Evolutionary conservation across 768 basidiomycete genomes (phyloP).

Genomic region (Lactifluus pinguis): DNA sequence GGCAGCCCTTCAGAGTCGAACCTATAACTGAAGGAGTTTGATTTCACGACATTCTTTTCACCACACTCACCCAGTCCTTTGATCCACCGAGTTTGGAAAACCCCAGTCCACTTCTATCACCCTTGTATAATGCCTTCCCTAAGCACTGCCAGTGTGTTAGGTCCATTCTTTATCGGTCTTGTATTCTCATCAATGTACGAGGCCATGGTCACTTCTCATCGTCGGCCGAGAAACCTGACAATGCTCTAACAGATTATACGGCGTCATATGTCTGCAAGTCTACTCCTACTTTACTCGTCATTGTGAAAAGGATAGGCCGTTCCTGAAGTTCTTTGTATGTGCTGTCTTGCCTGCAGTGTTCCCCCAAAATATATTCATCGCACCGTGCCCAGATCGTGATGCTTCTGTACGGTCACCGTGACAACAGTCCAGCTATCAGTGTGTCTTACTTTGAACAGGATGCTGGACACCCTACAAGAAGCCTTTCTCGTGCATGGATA

Average conservation of each 20-base stretch:
- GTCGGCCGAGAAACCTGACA: neutral
- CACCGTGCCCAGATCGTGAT: neutral
- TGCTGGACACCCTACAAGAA: neutral
- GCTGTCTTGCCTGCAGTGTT: neutral
- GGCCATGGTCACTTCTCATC: neutral
- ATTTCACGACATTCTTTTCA: neutral
- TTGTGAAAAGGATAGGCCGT: neutral
- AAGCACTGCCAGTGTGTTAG: neutral
- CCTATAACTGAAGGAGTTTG: neutral
- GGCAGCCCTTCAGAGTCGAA: no score
- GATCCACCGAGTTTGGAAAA: neutral
- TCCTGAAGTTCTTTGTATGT: neutral
- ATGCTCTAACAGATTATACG: neutral
- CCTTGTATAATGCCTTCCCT: neutral
- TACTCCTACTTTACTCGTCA: neutral
- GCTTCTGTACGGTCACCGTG: neutral
- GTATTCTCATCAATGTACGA: conserved; percentile 1
- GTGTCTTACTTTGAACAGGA: neutral
- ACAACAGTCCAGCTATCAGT: neutral
- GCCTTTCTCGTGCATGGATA: neutral
- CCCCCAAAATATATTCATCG: neutral
- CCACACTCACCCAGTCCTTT: neutral
- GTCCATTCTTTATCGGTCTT: neutral
- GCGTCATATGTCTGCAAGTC: neutral
- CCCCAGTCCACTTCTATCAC: neutral